Base-by-base conservation (phyloP, 1,284 basidiomycete genomes). In the Leccinum angustisporum region DNA sequence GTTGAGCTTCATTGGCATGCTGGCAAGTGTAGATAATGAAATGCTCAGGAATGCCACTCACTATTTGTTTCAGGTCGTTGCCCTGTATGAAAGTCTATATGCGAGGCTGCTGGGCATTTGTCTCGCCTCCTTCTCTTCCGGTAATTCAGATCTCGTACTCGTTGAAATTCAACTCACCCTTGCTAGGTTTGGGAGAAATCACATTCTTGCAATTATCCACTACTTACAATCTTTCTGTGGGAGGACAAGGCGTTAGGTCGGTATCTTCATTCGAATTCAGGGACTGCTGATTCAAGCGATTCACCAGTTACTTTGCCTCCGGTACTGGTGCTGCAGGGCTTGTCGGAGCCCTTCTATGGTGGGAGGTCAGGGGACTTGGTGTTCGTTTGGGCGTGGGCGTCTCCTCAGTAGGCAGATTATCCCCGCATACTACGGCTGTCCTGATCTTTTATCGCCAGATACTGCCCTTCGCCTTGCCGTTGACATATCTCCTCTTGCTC, bases 321-420 rank as follows among this genome's bases (percentile, higher is more conserved):
- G 97, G 97, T 0, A 99, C 97, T 0, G 97, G 97, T 1, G 94
- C 92, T 2, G 97, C 97, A 0, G 97, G 97, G 0, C 83, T 98
- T 5, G 90, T 91, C 0, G 97, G 97, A 5, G 95, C 97, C 0
- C 90, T 90, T 46, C 75, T 97, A 6, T 99, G 97, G 97, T 98
- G 97, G 97, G 81, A 95, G 66, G 79, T 98, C 1, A 83, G 97
- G 38, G 86, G 87, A 0, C 77, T 97, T 1, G 97, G 97, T 13
- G 94, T 99, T 6, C 84, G 86, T 56, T 72, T 79, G 7, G 97
- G 96, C 0, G 86, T 99, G 25, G 90, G 92, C 1, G 72, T 95
- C 16, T 94, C 91, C 5, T 83, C 88, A 14, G 90, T 91, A 70
- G 56, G 87, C 75, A 52, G 30, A 18, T 31, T 6, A 14, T 21